Evolutionary conservation across 805 yeast species (phyloP).

Genomic region (Candida montana): DNA sequence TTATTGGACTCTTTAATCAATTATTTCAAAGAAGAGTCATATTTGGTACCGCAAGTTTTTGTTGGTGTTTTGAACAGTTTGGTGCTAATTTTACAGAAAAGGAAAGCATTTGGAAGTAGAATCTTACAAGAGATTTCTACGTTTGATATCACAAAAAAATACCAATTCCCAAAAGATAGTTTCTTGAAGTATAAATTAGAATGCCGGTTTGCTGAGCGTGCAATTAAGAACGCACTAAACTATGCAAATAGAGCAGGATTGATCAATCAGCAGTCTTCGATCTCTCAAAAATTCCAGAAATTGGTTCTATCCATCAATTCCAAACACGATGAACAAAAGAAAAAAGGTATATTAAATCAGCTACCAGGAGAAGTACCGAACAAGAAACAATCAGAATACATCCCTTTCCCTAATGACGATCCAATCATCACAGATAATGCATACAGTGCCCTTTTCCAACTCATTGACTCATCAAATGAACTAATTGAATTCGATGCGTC

Average conservation of each 20-base stretch:
- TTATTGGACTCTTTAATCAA: slow-evolving; percentile 61
- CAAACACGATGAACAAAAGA: slow-evolving; percentile 24
- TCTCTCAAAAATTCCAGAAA: slow-evolving; percentile 15
- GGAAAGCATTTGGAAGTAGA: slow-evolving; percentile 55
- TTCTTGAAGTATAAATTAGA: slow-evolving; percentile 44
- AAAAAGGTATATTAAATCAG: slow-evolving; percentile 21
- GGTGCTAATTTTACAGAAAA: slow-evolving; percentile 55
- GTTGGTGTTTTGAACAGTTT: slow-evolving; percentile 66
- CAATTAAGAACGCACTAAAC: slow-evolving; percentile 41
- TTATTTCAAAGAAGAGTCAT: slow-evolving; percentile 48
- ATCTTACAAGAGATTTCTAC: slow-evolving; percentile 55
- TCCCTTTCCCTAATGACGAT: slow-evolving; percentile 29
- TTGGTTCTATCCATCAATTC: slow-evolving; percentile 19
- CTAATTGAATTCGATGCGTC: slow-evolving; percentile 67
- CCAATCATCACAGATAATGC: slow-evolving; percentile 34
- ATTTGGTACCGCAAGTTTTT: slow-evolving; percentile 51
- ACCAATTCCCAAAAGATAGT: slow-evolving; percentile 37
- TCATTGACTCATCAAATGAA: slow-evolving; percentile 57
- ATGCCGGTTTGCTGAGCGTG: slow-evolving; percentile 59
- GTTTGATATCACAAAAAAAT: slow-evolving; percentile 56
- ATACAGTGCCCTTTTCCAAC: slow-evolving; percentile 63
- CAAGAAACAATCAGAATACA: slow-evolving; percentile 20
- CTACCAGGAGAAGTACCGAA: slow-evolving; percentile 25
- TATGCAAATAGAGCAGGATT: slow-evolving; percentile 34
- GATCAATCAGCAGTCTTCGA: slow-evolving; percentile 18